phyloP scores from a whole-genome alignment of 129 eudicot genomes.

The Helianthus annuus region DNA sequence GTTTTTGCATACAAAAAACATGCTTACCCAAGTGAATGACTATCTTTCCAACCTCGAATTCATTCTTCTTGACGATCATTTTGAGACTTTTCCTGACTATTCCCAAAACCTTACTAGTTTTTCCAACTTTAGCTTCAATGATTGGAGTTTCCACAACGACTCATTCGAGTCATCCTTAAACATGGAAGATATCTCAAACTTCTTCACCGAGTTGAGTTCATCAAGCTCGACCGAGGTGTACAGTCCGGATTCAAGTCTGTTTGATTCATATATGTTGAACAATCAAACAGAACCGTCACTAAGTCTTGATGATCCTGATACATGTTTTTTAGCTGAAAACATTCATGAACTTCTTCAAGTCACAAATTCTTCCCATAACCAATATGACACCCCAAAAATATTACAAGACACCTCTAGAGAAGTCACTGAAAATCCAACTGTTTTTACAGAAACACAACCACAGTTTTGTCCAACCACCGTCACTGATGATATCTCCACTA shows the following conservation, averaged over 20 bases:
- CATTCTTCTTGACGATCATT: background rate
- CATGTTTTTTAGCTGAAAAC: background rate
- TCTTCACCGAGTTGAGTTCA: background rate
- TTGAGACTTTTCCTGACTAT: conserved; percentile 8
- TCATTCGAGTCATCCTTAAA: background rate
- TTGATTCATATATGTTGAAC: background rate
- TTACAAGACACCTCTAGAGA: background rate
- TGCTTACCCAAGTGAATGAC: background rate
- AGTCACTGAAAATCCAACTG: background rate
- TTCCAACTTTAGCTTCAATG: background rate
- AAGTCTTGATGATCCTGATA: background rate
- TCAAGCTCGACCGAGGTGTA: background rate
- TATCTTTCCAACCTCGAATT: conserved; percentile 1
- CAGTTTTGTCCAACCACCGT: background rate
- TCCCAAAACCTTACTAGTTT: background rate
- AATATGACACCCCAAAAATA: background rate
- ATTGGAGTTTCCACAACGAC: background rate
- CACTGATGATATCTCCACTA: background rate
- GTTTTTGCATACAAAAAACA: background rate
- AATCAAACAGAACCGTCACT: background rate
- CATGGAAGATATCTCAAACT: background rate
- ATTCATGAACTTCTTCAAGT: background rate
- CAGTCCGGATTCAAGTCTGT: background rate
- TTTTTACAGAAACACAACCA: background rate
- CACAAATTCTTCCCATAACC: background rate